Evolutionary conservation across 768 basidiomycete genomes (phyloP), one percentile per base, ranked within the genome.

Genomic region (Boletus subcaerulescens): DNA sequence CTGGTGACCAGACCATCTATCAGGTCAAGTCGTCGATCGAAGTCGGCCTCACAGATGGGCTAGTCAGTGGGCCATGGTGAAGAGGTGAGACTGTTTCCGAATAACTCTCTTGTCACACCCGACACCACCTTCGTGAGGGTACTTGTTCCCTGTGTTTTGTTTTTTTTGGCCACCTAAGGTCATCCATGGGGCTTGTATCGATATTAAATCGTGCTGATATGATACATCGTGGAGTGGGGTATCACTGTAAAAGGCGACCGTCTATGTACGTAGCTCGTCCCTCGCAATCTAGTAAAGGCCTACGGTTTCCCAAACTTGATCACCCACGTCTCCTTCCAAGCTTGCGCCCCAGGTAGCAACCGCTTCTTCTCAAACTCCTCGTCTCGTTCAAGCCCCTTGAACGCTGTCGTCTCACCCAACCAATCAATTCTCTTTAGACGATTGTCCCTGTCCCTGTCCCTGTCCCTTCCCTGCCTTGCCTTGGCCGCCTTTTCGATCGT

Each of bases 341-440:
- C 63, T 44, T 73, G 58, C 35, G 59, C 55, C 12, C 77, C 79
- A 18, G 84, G 84, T 22, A 85, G 52, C 46, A 78, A 55, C 54
- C 83, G 74, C 63, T 70, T 63, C 63, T 79, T 82, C 52, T 73
- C 74, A 62, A 77, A 84, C 8, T 80, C 81, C 12, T 82, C 80
- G 55, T 86, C 80, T 67, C 70, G 77, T 61, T 84, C 81, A 57
- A 89, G 62, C 2, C 87, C 87, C 55, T 74, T 80, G 65, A 89
- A 89, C 38, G 81, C 67, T 10, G 81, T 81, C 32, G 60, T 64
- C 36, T 81, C 80, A 6, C 85, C 87, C 8, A 89, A 62, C 72
- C 76, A 85, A 68, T 89, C 87, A 10, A 89, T 80, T 58, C 87
- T 70, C 67, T 77, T 82, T 45, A 81, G 56, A 48, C 62, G 59